Conservation (phyloP, 2,329 filamentous ascomycete species). For the Alternaria burnsii region DNA sequence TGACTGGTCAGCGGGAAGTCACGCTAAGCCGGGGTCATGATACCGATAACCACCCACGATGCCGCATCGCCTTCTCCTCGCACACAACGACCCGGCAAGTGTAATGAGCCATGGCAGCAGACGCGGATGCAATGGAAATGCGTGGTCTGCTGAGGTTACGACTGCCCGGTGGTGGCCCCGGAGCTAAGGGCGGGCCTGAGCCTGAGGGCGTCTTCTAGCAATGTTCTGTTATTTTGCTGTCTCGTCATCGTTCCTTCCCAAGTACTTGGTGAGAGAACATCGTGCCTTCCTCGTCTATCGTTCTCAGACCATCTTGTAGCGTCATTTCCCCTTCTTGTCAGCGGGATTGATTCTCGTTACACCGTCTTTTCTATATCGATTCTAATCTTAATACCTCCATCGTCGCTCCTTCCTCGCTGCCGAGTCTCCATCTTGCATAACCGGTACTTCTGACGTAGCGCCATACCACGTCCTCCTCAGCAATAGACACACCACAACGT, state of each 20-base stretch:
- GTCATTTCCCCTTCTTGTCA: conserved; percentile 17
- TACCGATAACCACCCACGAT: conserved; percentile 41
- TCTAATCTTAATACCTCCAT: conserved; percentile 19
- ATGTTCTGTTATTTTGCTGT: conserved; percentile 18
- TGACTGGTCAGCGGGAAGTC: conserved; percentile 33
- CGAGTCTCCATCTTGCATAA: conserved; percentile 6
- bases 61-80: conserved; percentile 34
- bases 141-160: conserved; percentile 25
- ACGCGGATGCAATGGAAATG: conserved; percentile 16
- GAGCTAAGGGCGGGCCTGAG: conserved; percentile 3
- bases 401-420: conserved; percentile 6
- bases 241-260: conserved; percentile 21
- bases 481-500: not conserved
- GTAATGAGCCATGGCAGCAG: conserved; percentile 32
- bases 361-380: conserved; percentile 17
- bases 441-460: conserved; percentile 11
- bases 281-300: conserved; percentile 31
- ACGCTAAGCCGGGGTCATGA: conserved; percentile 34
- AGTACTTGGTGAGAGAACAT: conserved; percentile 16
- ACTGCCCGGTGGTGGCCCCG: conserved; percentile 13
- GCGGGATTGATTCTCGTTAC: conserved; percentile 9
- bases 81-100: conserved; percentile 27
- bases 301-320: conserved; percentile 9
- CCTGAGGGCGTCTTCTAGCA: conserved; percentile 15
- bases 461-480: conserved; percentile 3